Conservation (phyloP, 2,329 filamentous ascomycete species). For the Lachnum nothofagi region DNA sequence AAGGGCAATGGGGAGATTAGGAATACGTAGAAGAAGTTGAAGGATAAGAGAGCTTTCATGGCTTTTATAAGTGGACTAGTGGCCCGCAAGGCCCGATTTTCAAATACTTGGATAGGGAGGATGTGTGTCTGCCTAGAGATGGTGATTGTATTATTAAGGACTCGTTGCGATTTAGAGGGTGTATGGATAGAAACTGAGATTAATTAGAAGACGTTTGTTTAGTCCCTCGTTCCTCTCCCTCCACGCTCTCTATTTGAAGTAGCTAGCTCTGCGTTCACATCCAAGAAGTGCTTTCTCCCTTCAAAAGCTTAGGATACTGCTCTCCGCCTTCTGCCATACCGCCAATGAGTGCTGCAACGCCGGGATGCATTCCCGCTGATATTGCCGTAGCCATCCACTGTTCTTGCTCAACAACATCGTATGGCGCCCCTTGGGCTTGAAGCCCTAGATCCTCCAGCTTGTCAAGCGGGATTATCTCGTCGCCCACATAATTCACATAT, state of each 20-base stretch:
- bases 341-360: background rate
- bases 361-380: background rate
- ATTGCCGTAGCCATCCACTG: background rate
- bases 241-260: too few species aligned
- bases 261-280: too few species aligned
- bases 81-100: constrained; percentile 56
- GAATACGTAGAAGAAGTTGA: constrained; percentile 59
- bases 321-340: background rate
- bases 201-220: too few species aligned
- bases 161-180: background rate
- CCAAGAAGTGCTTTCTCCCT: background rate
- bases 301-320: background rate
- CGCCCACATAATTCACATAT: background rate
- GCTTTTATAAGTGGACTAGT: constrained; percentile 42
- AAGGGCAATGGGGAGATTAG: constrained; percentile 85
- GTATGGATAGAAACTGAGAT: background rate
- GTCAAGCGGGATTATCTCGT: background rate
- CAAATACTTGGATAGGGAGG: constrained; percentile 49
- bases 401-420: background rate
- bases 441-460: background rate
- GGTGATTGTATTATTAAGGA: background rate
- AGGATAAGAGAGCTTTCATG: constrained; percentile 36
- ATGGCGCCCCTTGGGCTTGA: background rate
- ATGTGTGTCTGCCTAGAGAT: constrained; percentile 14
- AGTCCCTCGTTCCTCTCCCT: too few species aligned